Evolutionary conservation across 441 rosid species (phyloP), one percentile per base, ranked within the genome.

Genomic region (Pelargonium citronellum): DNA sequence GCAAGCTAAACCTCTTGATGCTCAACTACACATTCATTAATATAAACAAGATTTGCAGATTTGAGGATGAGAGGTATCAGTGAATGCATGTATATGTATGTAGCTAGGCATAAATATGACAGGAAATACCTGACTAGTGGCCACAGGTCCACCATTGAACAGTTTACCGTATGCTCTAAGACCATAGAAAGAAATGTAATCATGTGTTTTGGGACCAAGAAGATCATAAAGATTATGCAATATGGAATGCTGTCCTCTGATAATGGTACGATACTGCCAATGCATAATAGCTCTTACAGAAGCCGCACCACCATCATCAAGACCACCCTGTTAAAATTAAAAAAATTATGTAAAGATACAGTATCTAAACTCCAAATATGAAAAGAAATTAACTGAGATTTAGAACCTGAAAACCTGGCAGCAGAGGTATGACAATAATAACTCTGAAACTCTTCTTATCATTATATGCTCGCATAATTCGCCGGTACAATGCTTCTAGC

Each of bases 281-380:
- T 95, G 98, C 98, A 95, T 89, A 79, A 92, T 92, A 74, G 99
- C 98, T 91, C 98, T 91, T 39, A 95, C 94, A 77, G 98, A 88
- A 69, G 99, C 98, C 15, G 98, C 97, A 68, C 98, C 98, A 70
- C 88, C 83, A 83, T 92, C 99, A 73, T 95, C 98, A 79, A 92
- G 74, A 70, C 99, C 99, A 41, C 99, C 98, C 98, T 95, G 83
- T 80, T 71, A 80, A 73, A 66, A 46, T 68, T 67, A 72, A 17
- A 67, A 17, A 17, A 49, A 49, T n/a, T 15, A 44, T 44, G 12
- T 8, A 44, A 44, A 44, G 49, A 44, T 44, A 20, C 17, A 17
- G 63, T 58, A 58, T 17, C 20, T 46, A 8, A 62, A 49, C 20
- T 75, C 55, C 51, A 72, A 78, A 67, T 71, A 17, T 43, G 62